Conservation (phyloP, 1,284 basidiomycete species). For the Puccinia sorghi region DNA sequence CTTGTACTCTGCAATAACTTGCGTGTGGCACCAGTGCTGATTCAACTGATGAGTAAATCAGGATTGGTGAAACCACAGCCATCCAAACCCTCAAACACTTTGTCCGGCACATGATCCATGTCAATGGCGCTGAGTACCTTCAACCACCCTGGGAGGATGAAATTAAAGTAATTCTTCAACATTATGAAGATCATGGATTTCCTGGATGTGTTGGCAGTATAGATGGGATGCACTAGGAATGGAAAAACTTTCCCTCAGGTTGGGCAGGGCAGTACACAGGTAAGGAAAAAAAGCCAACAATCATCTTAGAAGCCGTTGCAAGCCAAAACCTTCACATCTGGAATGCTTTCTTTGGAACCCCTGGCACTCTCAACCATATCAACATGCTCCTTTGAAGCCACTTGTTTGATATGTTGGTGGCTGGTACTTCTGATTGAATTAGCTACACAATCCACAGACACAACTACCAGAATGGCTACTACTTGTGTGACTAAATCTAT, state of each 20-base stretch:
- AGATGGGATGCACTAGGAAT: conserved; percentile 22
- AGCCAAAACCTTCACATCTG: not conserved
- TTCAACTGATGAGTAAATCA: not conserved
- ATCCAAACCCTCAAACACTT: not conserved
- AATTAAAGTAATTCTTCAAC: not conserved
- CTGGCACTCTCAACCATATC: not conserved
- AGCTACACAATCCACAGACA: not conserved
- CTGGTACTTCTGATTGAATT: not conserved
- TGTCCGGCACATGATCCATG: not conserved
- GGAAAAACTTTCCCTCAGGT: conserved; percentile 23
- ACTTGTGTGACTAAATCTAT: not conserved
- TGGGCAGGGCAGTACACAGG: conserved; percentile 18
- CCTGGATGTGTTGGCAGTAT: not conserved
- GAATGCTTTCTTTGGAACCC: not conserved
- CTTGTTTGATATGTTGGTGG: not conserved
- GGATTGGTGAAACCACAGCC: not conserved
- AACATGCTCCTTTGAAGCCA: not conserved
- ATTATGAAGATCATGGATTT: not conserved
- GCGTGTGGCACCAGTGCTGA: not conserved
- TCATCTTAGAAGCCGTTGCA: conserved; percentile 14
- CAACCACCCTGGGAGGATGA: not conserved
- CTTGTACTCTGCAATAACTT: not conserved
- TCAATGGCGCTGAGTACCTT: not conserved
- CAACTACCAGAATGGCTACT: not conserved
- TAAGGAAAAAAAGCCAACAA: not conserved